Evolutionary conservation across 2,329 filamentous ascomycete species (phyloP).

Genomic region (Trichoderma semiorbis): DNA sequence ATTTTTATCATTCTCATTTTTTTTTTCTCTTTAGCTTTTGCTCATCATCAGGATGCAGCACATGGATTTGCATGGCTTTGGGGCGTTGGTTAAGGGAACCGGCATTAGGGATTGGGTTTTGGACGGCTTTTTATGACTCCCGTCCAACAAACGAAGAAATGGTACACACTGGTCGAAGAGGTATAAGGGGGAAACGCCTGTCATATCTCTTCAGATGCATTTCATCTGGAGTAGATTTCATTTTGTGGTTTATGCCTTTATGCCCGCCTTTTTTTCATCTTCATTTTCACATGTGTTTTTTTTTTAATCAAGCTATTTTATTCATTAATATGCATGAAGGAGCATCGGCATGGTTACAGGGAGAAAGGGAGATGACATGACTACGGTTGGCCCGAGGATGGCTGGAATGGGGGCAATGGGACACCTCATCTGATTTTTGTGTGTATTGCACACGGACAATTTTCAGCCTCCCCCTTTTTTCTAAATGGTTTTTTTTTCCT

Average conservation of each 20-base stretch:
- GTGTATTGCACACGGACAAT: background rate
- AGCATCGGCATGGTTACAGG: background rate
- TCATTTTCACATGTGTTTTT: background rate
- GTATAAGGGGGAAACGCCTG: background rate
- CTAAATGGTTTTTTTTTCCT: background rate
- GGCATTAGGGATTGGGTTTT: constrained; percentile 14
- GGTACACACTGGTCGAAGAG: background rate
- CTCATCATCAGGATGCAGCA: constrained; percentile 25
- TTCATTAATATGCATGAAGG: constrained; percentile 13
- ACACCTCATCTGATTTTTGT: no score
- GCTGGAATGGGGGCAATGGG: constrained; percentile 2
- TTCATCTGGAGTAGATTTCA: constrained; percentile 17
- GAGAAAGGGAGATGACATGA: background rate
- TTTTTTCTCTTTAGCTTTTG: background rate
- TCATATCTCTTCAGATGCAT: constrained; percentile 20
- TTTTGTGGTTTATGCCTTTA: background rate
- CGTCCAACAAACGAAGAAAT: background rate
- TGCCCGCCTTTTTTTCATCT: background rate
- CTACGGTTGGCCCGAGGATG: background rate
- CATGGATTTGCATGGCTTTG: constrained; percentile 27
- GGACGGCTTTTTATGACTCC: background rate
- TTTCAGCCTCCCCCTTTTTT: background rate
- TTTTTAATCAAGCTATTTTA: background rate
- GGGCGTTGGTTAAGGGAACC: constrained; percentile 29
- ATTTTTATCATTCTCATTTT: background rate